Conservation (phyloP, 2,329 filamentous ascomycete species). For the Penicillium sclerotiorum region DNA sequence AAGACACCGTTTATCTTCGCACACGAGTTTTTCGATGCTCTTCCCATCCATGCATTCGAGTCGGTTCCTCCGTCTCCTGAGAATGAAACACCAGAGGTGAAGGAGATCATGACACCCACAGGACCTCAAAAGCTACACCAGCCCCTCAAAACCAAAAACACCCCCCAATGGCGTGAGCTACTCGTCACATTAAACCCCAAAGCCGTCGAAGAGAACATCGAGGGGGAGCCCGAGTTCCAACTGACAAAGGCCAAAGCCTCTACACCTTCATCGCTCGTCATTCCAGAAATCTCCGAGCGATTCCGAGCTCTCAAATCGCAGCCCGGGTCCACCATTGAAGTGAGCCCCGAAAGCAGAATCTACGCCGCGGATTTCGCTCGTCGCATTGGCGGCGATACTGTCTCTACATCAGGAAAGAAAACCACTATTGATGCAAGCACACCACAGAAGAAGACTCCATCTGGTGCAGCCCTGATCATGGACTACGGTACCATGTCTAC, state of each 20-base stretch:
- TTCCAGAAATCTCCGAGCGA: conserved; percentile 78
- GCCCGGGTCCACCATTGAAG: conserved; percentile 75
- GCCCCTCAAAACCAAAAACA: conserved; percentile 43
- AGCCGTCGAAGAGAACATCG: conserved; percentile 54
- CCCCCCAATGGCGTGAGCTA: conserved; percentile 77
- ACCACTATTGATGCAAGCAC: conserved; percentile 27
- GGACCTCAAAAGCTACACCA: conserved; percentile 50
- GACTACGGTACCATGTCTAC: conserved; percentile 84
- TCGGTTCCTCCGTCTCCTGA: conserved; percentile 60
- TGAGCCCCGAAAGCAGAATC: conserved; percentile 83
- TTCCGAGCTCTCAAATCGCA: conserved; percentile 73
- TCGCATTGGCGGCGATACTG: conserved; percentile 73
- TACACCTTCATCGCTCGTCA: conserved; percentile 81
- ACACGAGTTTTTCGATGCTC: conserved; percentile 97
- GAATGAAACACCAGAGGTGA: conserved; percentile 35
- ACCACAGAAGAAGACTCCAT: conserved; percentile 62
- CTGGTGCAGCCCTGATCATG: conserved; percentile 88
- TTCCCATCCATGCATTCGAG: conserved; percentile 95
- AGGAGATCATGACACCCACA: conserved; percentile 54
- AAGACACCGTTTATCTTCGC: conserved; percentile 91
- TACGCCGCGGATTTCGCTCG: conserved; percentile 80
- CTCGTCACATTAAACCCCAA: conserved; percentile 70
- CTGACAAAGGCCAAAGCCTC: conserved; percentile 73
- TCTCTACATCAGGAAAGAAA: conserved; percentile 28
- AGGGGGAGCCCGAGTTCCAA: conserved; percentile 77